These are phyloP conservation scores for Crotalaria pallida DNA, from an alignment of 306 rosid genomes.

Conservation along the genomic window DNA sequence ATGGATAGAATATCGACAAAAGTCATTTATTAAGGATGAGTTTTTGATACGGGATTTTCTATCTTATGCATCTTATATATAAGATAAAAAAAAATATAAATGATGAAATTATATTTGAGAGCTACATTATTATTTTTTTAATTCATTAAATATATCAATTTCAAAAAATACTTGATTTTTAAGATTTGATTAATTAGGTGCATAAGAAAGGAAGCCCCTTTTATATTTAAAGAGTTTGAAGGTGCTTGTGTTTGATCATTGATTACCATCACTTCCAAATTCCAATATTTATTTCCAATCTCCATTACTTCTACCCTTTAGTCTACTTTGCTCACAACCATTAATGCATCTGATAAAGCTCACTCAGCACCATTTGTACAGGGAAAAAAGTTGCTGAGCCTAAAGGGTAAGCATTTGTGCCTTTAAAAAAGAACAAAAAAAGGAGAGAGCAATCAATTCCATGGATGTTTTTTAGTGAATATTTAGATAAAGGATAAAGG, in stretches of 20 bases:
- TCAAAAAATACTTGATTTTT: too few relatives aligned
- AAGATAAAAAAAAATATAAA: too few relatives aligned
- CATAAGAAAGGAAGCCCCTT: too few relatives aligned
- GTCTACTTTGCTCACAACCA: not conserved
- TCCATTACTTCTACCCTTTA: not conserved
- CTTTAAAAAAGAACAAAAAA: constrained; percentile 25
- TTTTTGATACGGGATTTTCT: too few relatives aligned
- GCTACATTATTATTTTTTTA: too few relatives aligned
- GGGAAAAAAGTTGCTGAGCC: not conserved
- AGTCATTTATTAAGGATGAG: too few relatives aligned
- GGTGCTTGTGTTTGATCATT: not conserved
- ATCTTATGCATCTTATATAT: too few relatives aligned
- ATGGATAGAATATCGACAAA: too few relatives aligned
- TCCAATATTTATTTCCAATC: not conserved
- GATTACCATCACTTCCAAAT: not conserved
- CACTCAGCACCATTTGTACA: constrained; percentile 7
- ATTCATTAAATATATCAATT: too few relatives aligned
- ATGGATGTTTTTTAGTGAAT: constrained; percentile 14
- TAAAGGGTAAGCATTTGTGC: constrained; percentile 14
- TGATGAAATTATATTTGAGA: too few relatives aligned
- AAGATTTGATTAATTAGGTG: too few relatives aligned
- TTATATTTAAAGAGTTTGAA: too few relatives aligned
- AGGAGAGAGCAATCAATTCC: constrained; percentile 19
- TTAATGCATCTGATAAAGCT: constrained; percentile 26
- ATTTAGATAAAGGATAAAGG: constrained; percentile 22